A percentile compares a stretch with the other conserved stretches of the same genome.
Conservation (phyloP, 2,329 filamentous ascomycete genomes). For the Epichloe brachyelytri region DNA sequence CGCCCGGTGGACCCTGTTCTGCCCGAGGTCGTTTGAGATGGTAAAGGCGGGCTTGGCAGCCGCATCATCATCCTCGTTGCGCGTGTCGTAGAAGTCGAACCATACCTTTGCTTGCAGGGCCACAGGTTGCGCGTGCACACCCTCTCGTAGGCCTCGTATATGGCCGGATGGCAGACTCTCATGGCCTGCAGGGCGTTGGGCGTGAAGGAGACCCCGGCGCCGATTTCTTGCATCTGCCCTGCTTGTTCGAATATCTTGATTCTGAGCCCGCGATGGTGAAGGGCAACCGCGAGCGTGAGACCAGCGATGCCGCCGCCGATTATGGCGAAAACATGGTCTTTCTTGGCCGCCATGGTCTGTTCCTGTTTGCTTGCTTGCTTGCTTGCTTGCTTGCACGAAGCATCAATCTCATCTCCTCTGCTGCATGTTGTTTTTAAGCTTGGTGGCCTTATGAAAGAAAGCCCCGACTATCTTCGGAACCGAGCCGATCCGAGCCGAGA, state of each 20-base stretch:
- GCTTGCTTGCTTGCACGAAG: background rate
- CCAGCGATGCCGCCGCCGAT: constrained; percentile 40
- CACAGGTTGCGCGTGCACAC: constrained; percentile 6
- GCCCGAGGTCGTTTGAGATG: constrained; percentile 10
- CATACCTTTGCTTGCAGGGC: constrained; percentile 2
- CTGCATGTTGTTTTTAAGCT: background rate
- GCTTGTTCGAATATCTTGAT: constrained; percentile 36
- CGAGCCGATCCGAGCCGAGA: background rate
- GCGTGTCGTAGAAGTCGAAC: constrained; percentile 10
- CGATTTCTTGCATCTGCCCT: constrained; percentile 29
- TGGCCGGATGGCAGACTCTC: constrained; percentile 21
- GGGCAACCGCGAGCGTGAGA: constrained; percentile 32
- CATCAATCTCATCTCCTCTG: background rate
- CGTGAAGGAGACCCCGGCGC: constrained; percentile 38
- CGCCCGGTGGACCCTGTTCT: constrained; percentile 23
- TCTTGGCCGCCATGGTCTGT: background rate
- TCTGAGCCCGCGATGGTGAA: constrained; percentile 27
- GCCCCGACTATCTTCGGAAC: background rate
- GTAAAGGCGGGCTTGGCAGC: background rate
- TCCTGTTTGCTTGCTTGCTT: background rate
- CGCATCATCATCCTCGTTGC: background rate
- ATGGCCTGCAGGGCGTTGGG: constrained; percentile 38
- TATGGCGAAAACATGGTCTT: constrained; percentile 20
- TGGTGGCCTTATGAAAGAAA: background rate
- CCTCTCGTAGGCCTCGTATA: constrained; percentile 17